phyloP scores from a whole-genome alignment of 345 rosid genomes.

The Erodium maritimum region DNA sequence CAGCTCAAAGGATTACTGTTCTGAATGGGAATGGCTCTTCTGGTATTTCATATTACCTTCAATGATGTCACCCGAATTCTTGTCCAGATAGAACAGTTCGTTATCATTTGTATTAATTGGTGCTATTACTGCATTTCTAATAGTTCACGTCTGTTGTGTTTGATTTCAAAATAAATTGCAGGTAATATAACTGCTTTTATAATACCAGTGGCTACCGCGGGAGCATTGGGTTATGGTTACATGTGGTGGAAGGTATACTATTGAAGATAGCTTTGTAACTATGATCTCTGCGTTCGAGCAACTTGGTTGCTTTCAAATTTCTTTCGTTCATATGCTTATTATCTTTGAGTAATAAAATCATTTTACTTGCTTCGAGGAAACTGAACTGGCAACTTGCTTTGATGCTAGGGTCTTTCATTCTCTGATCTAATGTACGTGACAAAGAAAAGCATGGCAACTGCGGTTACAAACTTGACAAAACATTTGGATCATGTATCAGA shows the following conservation, averaged over 20 bases:
- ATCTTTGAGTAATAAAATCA: background rate
- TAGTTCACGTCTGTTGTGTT: background rate
- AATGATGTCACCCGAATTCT: background rate
- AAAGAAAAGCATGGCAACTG: slow-evolving; percentile 57
- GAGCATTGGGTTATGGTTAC: slow-evolving; percentile 91
- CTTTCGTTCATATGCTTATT: background rate
- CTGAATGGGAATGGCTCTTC: slow-evolving; percentile 43
- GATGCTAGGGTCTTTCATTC: slow-evolving; percentile 61
- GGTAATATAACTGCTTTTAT: slow-evolving; percentile 48
- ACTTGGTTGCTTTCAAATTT: background rate
- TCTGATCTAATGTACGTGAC: slow-evolving; percentile 85
- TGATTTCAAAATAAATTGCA: slow-evolving; percentile 9
- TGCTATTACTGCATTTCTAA: background rate
- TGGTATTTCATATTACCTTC: background rate
- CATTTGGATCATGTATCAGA: slow-evolving; percentile 68
- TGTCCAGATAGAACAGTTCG: background rate
- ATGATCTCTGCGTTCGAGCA: background rate
- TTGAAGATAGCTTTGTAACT: background rate
- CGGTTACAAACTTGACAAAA: slow-evolving; percentile 72
- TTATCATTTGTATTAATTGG: background rate
- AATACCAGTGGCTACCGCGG: slow-evolving; percentile 67
- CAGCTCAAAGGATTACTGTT: slow-evolving; percentile 63
- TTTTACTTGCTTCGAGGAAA: slow-evolving; percentile 6
- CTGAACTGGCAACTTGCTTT: slow-evolving; percentile 3
- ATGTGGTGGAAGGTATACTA: slow-evolving; percentile 94